phyloP scores from a whole-genome alignment of 345 rosid genomes.

The Eucalyptus albens region DNA sequence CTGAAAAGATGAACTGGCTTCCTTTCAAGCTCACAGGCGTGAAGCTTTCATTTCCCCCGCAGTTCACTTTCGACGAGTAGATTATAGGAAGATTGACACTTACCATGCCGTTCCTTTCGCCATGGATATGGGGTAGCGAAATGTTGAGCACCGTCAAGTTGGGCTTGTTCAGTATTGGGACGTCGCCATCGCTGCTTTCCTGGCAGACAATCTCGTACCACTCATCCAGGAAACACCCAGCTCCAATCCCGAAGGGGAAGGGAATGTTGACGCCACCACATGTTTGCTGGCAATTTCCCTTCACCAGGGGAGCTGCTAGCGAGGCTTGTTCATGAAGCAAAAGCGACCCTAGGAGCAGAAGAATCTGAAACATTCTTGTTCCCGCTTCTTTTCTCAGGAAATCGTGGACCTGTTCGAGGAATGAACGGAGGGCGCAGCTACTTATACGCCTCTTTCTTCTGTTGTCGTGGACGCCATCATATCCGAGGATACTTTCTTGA shows the following conservation, averaged over 20 bases:
- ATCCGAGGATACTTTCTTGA: background rate
- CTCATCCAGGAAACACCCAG: background rate
- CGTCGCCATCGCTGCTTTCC: background rate
- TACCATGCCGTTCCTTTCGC: background rate
- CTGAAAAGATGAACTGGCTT: background rate
- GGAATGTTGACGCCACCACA: background rate
- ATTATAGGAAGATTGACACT: background rate
- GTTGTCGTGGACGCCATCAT: background rate
- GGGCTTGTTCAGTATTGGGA: background rate
- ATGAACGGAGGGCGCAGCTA: background rate
- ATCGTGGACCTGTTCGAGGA: background rate
- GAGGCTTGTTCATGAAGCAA: background rate
- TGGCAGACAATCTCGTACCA: background rate
- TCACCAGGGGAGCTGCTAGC: background rate
- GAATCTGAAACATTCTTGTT: conserved; percentile 4
- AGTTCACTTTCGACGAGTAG: background rate
- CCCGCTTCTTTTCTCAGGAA: background rate
- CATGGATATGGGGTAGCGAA: background rate
- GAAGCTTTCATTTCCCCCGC: background rate
- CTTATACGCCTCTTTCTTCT: background rate
- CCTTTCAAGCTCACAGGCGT: background rate
- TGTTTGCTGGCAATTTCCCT: background rate
- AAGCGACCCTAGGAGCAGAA: conserved; percentile 20
- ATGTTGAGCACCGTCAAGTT: background rate
- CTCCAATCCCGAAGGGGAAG: background rate